phyloP scores from a whole-genome alignment of 768 basidiomycete species.

The Kwoniella europaea region DNA sequence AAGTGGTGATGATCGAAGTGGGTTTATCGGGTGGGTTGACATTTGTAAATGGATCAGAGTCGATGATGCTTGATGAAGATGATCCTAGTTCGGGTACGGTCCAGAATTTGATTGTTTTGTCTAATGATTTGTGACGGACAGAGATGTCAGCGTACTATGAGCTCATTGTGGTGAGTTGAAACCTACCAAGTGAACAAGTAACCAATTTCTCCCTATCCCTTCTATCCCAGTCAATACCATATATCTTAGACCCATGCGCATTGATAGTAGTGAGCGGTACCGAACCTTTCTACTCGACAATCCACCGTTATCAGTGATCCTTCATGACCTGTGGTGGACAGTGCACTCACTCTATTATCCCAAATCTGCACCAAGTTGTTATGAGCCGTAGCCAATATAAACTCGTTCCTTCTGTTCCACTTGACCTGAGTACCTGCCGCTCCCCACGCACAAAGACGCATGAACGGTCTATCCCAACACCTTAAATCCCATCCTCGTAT shows the following conservation, averaged over 20 bases:
- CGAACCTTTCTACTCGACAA: slow-evolving; percentile 74
- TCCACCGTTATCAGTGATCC: not conserved
- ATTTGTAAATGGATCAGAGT: slow-evolving; percentile 29
- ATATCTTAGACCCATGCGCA: slow-evolving; percentile 89
- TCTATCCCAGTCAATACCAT: slow-evolving; percentile 96
- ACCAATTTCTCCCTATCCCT: slow-evolving; percentile 75
- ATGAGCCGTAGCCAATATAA: slow-evolving; percentile 88
- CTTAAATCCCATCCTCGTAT: slow-evolving; percentile 93
- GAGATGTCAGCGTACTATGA: not conserved
- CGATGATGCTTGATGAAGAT: slow-evolving; percentile 14
- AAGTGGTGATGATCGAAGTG: slow-evolving; percentile 64
- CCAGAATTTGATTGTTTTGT: slow-evolving; percentile 92
- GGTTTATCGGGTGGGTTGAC: slow-evolving; percentile 46
- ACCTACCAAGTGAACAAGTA: slow-evolving; percentile 76
- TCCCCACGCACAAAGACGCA: slow-evolving; percentile 69
- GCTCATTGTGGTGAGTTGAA: not conserved
- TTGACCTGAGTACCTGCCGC: slow-evolving; percentile 84
- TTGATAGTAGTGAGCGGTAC: slow-evolving; percentile 74
- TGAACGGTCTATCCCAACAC: slow-evolving; percentile 65
- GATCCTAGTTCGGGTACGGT: slow-evolving; percentile 60
- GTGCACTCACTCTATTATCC: slow-evolving; percentile 78
- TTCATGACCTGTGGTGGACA: not conserved
- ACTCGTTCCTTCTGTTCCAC: slow-evolving; percentile 87
- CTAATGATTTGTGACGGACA: slow-evolving; percentile 51
- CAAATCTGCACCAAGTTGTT: slow-evolving; percentile 84